Conservation (phyloP, 1,284 basidiomycete genomes). For the Trametes hirsuta region DNA sequence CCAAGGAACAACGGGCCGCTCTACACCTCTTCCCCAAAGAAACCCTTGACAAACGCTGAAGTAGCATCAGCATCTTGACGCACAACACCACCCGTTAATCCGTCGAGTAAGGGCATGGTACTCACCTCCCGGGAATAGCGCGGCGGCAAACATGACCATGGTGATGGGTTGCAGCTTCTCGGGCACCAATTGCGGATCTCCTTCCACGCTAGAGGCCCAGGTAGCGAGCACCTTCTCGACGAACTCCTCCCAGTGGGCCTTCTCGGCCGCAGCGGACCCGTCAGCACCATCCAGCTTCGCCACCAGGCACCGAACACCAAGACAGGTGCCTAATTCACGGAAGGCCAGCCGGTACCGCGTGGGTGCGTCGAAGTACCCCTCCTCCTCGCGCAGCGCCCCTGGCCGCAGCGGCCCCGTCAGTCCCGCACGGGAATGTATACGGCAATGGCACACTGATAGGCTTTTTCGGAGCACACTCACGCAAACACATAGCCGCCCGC, state of each 20-base stretch:
- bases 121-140: conserved; percentile 29
- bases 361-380: conserved; percentile 27
- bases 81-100: no score
- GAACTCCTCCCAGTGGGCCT: conserved; percentile 22
- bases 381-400: conserved; percentile 19
- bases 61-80: no score
- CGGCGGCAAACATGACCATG: conserved; percentile 28
- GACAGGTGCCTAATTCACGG: conserved; percentile 33
- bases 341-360: conserved; percentile 29
- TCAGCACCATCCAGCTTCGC: neutral
- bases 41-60: conserved; percentile 3
- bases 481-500: conserved; percentile 20
- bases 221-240: conserved; percentile 9
- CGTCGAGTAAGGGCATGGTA: neutral
- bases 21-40: neutral
- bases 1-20: neutral
- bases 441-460: neutral
- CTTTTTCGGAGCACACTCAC: conserved; percentile 10
- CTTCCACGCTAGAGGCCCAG: conserved; percentile 13
- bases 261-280: conserved; percentile 10
- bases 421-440: neutral
- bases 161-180: conserved; percentile 25
- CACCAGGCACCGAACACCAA: conserved; percentile 29
- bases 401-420: neutral
- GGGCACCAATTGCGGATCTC: conserved; percentile 9